Base-by-base conservation (phyloP, 2,329 filamentous ascomycete species). In the Paracorniculantispora psalliotae region DNA sequence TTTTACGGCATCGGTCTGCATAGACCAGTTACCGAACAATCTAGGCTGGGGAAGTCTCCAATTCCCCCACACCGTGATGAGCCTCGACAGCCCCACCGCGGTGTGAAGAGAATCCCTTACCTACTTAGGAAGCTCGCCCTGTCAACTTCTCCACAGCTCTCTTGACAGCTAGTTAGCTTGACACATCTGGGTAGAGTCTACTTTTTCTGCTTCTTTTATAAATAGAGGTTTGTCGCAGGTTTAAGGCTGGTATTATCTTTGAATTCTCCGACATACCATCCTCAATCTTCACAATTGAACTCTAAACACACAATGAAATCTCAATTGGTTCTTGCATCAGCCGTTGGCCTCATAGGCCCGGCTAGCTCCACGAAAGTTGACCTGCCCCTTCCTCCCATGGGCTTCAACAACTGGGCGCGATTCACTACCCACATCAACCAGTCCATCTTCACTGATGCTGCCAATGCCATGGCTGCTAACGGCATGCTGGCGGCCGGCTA, bases 321-420 rank as follows among this genome's bases (percentile, higher is more conserved):
- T 15, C 59, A 61, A 51, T 26, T 54, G 21, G 13, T 61, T 50
- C 44, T 61, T 3, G 59, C 59, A n/a, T 61, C 59, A 4, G 59
- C 52, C 35, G 49, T 49, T 7, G 52, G 59, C 35, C 52, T 60
- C 17, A 10, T 37, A 26, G 43, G 23, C 25, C 52, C 41, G 25
- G 54, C 54, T 41, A 46, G 30, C 9, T 19, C 54, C n/a, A 43
- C 33, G 33, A 19, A 50, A 15, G 39, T 51, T 37, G 37, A 49
- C 26, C 59, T 64, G 5, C 59, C 59, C 17, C 52, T 63, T 1
- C 77, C 79, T 1, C 78, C 79, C 10, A 81, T 81, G 79, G 79
- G 77, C 25, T 81, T 79, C 71, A 80, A 80, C 65, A 78, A 77
- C 62, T 81, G 79, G 79, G 70, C 77, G 1, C 75, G 76, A 37